A percentile compares a stretch with the other conserved stretches of the same genome.
These are phyloP conservation scores for Lumnitzera racemosa DNA, from an alignment of 345 rosid genomes.

Conservation along the genomic window DNA sequence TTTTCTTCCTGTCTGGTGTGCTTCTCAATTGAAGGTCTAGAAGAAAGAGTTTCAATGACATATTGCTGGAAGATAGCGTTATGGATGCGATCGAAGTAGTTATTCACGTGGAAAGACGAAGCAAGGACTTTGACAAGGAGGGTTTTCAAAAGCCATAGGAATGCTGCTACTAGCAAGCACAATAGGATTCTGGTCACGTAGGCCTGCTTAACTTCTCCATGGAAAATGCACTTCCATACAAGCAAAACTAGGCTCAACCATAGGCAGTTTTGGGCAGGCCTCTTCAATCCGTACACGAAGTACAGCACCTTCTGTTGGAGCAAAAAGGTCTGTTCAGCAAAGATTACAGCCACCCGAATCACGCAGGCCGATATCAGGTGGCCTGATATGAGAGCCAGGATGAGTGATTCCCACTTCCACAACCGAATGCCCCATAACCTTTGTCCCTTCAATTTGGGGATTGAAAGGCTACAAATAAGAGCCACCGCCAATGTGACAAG, in stretches of 20 bases:
- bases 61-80: constrained; percentile 7
- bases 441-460: constrained; percentile 3
- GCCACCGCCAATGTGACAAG: background rate
- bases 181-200: constrained; percentile 7
- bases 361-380: constrained; percentile 6
- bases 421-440: constrained; percentile 6
- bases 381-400: constrained; percentile 10
- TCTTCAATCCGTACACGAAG: constrained; percentile 11
- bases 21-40: constrained; percentile 4
- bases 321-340: constrained; percentile 8
- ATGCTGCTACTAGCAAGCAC: constrained; percentile 8
- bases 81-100: constrained; percentile 12
- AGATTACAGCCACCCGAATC: constrained; percentile 10
- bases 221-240: constrained; percentile 7
- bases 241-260: constrained; percentile 15
- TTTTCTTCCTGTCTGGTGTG: constrained; percentile 4
- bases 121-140: constrained; percentile 10
- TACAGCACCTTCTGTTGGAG: constrained; percentile 10
- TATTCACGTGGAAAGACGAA: constrained; percentile 12
- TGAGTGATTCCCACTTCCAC: constrained; percentile 15
- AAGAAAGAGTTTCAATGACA: constrained; percentile 5
- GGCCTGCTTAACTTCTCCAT: background rate
- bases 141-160: constrained; percentile 13
- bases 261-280: constrained; percentile 13
- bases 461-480: constrained; percentile 5